These are phyloP conservation scores for Globisporangium spinosum DNA, from an alignment of 352 stramenopile genomes.

Conservation along the genomic window DNA sequence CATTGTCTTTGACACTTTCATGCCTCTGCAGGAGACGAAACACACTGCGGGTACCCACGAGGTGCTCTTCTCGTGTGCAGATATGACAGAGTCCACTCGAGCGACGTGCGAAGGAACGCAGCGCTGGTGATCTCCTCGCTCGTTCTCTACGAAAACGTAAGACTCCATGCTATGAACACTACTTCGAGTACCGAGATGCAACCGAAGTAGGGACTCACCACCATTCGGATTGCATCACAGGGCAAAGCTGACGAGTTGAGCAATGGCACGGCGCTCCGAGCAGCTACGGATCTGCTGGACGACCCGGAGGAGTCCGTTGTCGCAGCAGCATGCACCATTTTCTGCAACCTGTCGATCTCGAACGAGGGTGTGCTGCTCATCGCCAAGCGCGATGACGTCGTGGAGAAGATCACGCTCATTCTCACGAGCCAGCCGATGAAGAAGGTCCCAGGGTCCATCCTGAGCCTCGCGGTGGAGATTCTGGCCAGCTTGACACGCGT, in stretches of 20 bases:
- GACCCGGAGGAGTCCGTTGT: constrained; percentile 46
- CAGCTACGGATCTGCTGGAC: constrained; percentile 35
- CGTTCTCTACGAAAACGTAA: constrained; percentile 50
- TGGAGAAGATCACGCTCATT: constrained; percentile 42
- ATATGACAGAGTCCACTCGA: constrained; percentile 41
- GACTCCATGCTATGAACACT: no score
- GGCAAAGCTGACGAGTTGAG: constrained; percentile 38
- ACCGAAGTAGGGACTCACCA: no score
- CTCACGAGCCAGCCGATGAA: constrained; percentile 43
- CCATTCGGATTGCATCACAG: constrained; percentile 9
- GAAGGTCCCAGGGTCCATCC: constrained; percentile 30
- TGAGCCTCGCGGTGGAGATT: constrained; percentile 36
- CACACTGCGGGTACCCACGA: constrained; percentile 44
- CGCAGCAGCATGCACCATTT: constrained; percentile 42
- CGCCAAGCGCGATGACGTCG: constrained; percentile 31
- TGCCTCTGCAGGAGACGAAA: constrained; percentile 35
- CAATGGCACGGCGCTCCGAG: constrained; percentile 49
- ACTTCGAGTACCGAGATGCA: no score
- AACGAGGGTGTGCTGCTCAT: constrained; percentile 51
- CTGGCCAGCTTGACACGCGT: constrained; percentile 54
- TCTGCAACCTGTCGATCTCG: constrained; percentile 55
- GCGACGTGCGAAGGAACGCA: constrained; percentile 40
- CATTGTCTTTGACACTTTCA: neutral
- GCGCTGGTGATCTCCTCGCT: constrained; percentile 50
- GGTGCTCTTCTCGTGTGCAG: constrained; percentile 48